A percentile compares a stretch with the other conserved stretches of the same genome.
Conservation (phyloP, 352 stramenopile genomes). For the Chrysophaeum taylorii region DNA sequence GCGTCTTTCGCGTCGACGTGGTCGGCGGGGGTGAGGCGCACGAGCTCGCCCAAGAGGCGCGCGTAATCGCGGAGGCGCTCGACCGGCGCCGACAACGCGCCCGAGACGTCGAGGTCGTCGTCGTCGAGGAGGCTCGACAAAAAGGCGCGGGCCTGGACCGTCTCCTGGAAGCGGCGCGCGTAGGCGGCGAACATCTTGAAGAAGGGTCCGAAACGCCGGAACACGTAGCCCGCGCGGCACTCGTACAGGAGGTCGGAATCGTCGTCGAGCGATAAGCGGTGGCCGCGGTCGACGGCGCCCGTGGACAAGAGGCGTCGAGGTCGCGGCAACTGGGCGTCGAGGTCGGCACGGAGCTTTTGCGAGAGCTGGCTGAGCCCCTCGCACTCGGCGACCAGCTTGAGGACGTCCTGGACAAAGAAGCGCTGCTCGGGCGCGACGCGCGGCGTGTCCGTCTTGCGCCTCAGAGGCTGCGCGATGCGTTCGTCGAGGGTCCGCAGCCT, state of each 20-base stretch:
- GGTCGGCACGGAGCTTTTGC: not conserved
- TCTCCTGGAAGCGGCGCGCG: not conserved
- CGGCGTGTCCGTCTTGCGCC: too few relatives aligned
- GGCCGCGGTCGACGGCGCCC: not conserved
- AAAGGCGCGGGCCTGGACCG: not conserved
- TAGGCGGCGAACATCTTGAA: constrained; percentile 5
- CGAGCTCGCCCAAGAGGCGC: not conserved
- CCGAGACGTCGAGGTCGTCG: not conserved
- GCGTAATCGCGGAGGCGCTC: not conserved
- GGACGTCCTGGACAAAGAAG: not conserved
- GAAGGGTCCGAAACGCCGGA: not conserved
- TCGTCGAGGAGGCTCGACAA: not conserved
- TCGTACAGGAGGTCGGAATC: not conserved
- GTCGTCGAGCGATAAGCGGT: not conserved
- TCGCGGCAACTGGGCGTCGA: not conserved
- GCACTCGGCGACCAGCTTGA: not conserved
- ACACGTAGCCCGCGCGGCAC: not conserved
- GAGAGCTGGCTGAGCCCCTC: not conserved
- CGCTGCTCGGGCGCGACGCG: too few relatives aligned
- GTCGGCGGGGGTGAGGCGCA: not conserved
- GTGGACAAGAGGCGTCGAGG: too few relatives aligned
- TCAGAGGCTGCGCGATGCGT: not conserved
- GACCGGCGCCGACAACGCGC: not conserved
- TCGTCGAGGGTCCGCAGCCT: not conserved
- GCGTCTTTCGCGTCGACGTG: not conserved